Base-by-base conservation (phyloP, 345 rosid species). In the Arabis hirsuta region DNA sequence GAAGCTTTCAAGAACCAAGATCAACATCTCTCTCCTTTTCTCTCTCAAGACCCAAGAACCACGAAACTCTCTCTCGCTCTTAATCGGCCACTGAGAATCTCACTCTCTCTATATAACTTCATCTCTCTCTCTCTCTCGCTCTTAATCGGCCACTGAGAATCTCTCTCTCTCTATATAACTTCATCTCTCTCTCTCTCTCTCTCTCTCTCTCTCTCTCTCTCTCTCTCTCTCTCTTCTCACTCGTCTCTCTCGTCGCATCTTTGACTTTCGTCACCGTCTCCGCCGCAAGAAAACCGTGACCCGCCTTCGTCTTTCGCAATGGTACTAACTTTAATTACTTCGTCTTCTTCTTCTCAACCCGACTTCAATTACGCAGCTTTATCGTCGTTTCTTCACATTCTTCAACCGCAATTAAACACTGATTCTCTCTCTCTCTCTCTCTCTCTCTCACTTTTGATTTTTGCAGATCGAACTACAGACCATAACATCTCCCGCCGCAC, bases 221-320 rank as follows among this genome's bases (percentile, higher is more conserved):
- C 4, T 31, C 14, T 63, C 59, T 47, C 58, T 26, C 59, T 57
- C 12, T 48, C 51, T 11, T 47, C 66, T 50, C 39, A 2, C 66
- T 50, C 39, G 1, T 42, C 53, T 56, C 52, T 55, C 34, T 24
- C 59, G 3, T 51, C 64, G 32, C 39, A 51, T 45, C 52, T 48
- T 39, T 73, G 13, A 65, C 46, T 32, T 46, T 41, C 60, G 3
- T 51, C 73, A 74, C 73, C 62, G 67, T 52, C 42, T 29, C 79
- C 45, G 19, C 73, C 67, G 79, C 63, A 68, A 75, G 52, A 44
- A 44, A 52, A 54, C 73, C 69, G 73, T 59, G 68, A 51, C 32
- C 31, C 41, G 51, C 68, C 69, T 16, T 60, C 71, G 38, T 68
- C 57, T 51, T 44, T 12, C 31, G 24, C 63, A 60, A 75, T 75